A percentile compares a stretch with the other conserved stretches of the same genome.
phyloP scores from a whole-genome alignment of 2,329 filamentous ascomycete genomes.

The Aspergillus eucalypticola region DNA sequence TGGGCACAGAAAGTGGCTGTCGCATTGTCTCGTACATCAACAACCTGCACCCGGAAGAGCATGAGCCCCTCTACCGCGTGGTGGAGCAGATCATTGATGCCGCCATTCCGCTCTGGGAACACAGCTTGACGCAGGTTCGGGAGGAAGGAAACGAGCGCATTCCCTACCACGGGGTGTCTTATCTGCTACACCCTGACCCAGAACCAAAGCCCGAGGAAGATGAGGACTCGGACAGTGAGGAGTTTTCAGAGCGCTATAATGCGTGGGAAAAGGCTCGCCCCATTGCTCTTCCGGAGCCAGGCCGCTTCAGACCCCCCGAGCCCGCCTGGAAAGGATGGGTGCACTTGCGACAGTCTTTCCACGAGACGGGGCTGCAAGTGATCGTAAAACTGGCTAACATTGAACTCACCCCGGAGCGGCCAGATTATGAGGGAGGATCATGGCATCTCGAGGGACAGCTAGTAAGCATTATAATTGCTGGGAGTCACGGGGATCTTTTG shows the following conservation, averaged over 20 bases:
- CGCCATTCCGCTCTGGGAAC: constrained; percentile 51
- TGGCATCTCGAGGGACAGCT: constrained; percentile 50
- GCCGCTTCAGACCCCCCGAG: constrained; percentile 8
- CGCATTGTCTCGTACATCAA: constrained; percentile 47
- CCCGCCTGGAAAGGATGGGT: constrained; percentile 3
- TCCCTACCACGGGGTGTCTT: constrained; percentile 10
- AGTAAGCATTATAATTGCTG: constrained; percentile 10
- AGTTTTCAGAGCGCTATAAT: not conserved
- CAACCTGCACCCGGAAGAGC: constrained; percentile 41
- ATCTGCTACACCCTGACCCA: not conserved
- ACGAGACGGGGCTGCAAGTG: constrained; percentile 35
- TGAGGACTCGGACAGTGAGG: constrained; percentile 8
- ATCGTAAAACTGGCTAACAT: constrained; percentile 67
- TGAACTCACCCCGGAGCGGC: constrained; percentile 59
- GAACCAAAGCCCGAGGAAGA: constrained; percentile 6
- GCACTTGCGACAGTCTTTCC: constrained; percentile 30
- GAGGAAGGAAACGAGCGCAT: constrained; percentile 2
- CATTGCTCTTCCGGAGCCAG: constrained; percentile 8
- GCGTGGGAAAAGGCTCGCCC: constrained; percentile 5
- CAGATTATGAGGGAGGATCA: constrained; percentile 50
- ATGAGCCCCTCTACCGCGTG: constrained; percentile 35
- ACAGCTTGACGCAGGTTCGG: constrained; percentile 17
- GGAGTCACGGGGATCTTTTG: not conserved
- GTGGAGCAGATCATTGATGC: constrained; percentile 41
- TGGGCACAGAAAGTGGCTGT: constrained; percentile 19